A percentile compares a stretch with the other conserved stretches of the same genome.
Evolutionary conservation across 305 asterid genomes (phyloP).

Genomic region (Lippia alba): DNA sequence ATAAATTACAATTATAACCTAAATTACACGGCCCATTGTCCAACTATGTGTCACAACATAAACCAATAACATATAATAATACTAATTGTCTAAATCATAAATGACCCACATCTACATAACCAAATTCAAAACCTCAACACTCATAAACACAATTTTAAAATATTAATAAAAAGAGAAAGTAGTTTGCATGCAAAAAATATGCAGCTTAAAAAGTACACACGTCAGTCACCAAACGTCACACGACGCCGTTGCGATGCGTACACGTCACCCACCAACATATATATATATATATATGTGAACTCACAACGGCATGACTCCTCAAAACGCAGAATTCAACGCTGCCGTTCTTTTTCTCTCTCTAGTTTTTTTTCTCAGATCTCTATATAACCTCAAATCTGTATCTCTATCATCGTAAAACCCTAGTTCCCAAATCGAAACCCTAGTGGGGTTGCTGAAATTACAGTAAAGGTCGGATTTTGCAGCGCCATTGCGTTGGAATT

Average conservation of each 20-base stretch:
- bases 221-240: conserved; percentile 35
- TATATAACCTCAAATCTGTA: conserved; percentile 14
- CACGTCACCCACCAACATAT: conserved; percentile 14
- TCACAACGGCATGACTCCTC: conserved; percentile 31
- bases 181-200: conserved; percentile 13
- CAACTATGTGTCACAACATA: background rate
- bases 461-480: conserved; percentile 21
- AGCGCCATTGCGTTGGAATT: conserved; percentile 30
- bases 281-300: conserved; percentile 1
- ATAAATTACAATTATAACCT: too few relatives aligned
- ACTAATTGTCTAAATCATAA: too few relatives aligned
- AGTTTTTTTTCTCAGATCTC: background rate
- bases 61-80: background rate
- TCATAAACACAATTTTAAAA: too few relatives aligned
- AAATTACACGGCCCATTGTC: background rate
- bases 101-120: background rate
- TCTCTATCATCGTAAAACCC: conserved; percentile 48
- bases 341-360: conserved; percentile 28
- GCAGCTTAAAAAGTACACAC: conserved; percentile 32
- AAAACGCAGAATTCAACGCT: conserved; percentile 33
- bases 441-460: conserved; percentile 10
- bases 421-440: conserved; percentile 49
- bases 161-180: background rate
- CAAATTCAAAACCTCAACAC: background rate
- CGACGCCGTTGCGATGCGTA: conserved; percentile 34